Evolutionary conservation across 345 rosid species (phyloP).

Genomic region (Populus euphratica): DNA sequence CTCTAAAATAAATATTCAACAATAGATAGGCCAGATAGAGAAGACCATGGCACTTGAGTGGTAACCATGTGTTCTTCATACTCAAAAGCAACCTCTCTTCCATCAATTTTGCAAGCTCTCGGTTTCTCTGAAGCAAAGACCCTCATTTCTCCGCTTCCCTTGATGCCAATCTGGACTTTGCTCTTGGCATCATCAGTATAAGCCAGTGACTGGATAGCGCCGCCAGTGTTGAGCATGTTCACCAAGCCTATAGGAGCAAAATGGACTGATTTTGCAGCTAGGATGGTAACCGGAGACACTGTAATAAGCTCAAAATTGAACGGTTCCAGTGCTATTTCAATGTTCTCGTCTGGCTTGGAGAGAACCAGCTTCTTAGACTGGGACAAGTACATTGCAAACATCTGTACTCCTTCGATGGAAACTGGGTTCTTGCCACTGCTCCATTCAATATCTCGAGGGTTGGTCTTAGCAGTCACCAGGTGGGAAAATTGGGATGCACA

Average conservation of each 20-base stretch:
- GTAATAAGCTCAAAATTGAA: slow-evolving; percentile 78
- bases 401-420: slow-evolving; percentile 48
- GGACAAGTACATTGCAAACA: slow-evolving; percentile 66
- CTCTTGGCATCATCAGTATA: slow-evolving; percentile 3
- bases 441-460: slow-evolving; percentile 69
- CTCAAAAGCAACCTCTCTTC: slow-evolving; percentile 49
- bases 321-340: slow-evolving; percentile 66
- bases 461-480: slow-evolving; percentile 49
- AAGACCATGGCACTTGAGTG: slow-evolving; percentile 66
- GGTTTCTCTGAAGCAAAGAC: slow-evolving; percentile 69
- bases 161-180: slow-evolving; percentile 48
- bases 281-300: slow-evolving; percentile 56
- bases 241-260: slow-evolving; percentile 83
- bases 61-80: slow-evolving; percentile 50
- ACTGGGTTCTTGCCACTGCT: slow-evolving; percentile 69
- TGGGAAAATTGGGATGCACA: slow-evolving; percentile 62
- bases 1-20: slow-evolving; percentile 56
- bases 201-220: slow-evolving; percentile 58
- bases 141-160: slow-evolving; percentile 72
- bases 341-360: slow-evolving; percentile 42
- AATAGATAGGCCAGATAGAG: slow-evolving; percentile 37
- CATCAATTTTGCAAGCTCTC: slow-evolving; percentile 54
- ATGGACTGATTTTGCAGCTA: slow-evolving; percentile 38
- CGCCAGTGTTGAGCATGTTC: slow-evolving; percentile 90
- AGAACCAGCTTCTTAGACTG: slow-evolving; percentile 66